These are phyloP conservation scores for Lachnellula subtilissima DNA, from an alignment of 2,329 filamentous ascomycete genomes.

Conservation along the genomic window DNA sequence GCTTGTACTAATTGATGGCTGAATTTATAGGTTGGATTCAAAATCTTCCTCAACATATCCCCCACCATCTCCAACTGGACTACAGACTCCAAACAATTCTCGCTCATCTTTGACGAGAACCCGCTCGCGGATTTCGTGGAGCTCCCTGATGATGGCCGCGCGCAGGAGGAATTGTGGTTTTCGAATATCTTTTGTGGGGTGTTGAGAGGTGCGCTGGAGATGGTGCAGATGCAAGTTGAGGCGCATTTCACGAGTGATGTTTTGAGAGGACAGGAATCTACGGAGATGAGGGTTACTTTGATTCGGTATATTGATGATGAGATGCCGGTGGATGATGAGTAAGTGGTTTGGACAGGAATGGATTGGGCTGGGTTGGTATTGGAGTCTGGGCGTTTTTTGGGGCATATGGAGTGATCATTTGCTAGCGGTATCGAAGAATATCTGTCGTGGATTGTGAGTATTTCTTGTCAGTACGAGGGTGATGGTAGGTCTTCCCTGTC, in stretches of 20 bases:
- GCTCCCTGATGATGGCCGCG: slow-evolving; percentile 87
- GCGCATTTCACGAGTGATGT: slow-evolving; percentile 94
- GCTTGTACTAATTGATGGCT: neutral
- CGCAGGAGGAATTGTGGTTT: slow-evolving; percentile 97
- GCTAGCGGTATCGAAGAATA: too few relatives aligned
- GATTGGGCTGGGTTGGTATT: neutral
- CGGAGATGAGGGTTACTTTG: slow-evolving; percentile 91
- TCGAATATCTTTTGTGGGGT: slow-evolving; percentile 96
- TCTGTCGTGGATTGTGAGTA: too few relatives aligned
- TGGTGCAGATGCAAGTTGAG: slow-evolving; percentile 99
- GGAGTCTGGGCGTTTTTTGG: too few relatives aligned
- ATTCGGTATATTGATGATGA: slow-evolving; percentile 96
- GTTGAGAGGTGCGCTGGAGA: slow-evolving; percentile 84
- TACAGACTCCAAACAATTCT: slow-evolving; percentile 93
- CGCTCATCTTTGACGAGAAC: slow-evolving; percentile 93
- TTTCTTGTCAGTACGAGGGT: too few relatives aligned
- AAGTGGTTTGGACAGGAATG: slow-evolving; percentile 18
- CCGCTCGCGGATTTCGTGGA: slow-evolving; percentile 97
- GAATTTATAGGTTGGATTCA: slow-evolving; percentile 78
- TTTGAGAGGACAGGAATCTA: slow-evolving; percentile 87
- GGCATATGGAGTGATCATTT: too few relatives aligned
- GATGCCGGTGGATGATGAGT: slow-evolving; percentile 94
- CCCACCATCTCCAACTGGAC: slow-evolving; percentile 95
- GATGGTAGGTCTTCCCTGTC: too few relatives aligned
- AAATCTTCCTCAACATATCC: slow-evolving; percentile 97